A percentile compares a stretch with the other conserved stretches of the same genome.
These are phyloP conservation scores for Sporothrix protearum DNA, from an alignment of 2,329 filamentous ascomycete genomes.

Conservation along the genomic window DNA sequence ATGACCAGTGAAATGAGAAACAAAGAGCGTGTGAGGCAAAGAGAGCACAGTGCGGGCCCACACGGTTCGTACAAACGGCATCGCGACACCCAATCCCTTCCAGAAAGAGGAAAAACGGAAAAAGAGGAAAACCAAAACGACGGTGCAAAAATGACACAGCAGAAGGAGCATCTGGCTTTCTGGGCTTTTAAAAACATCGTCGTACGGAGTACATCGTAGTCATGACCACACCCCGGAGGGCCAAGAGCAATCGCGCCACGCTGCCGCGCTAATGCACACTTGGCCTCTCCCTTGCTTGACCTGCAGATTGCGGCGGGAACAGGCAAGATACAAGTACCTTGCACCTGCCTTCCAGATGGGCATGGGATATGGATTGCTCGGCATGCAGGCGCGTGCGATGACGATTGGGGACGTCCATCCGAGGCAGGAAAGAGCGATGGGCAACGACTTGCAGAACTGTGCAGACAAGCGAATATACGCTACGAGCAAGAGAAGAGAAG, in stretches of 20 bases:
- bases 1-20: neutral
- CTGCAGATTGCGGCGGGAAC: slow-evolving; percentile 15
- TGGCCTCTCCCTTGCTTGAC: slow-evolving; percentile 18
- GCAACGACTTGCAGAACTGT: neutral
- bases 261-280: slow-evolving; percentile 12
- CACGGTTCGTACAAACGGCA: neutral
- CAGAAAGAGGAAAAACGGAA: neutral
- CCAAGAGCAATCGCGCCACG: slow-evolving; percentile 14
- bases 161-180: neutral
- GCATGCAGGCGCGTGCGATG: slow-evolving; percentile 1
- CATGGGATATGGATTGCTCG: neutral
- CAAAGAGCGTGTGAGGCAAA: neutral
- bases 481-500: neutral
- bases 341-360: neutral
- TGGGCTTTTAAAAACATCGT: too few species aligned
- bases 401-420: neutral
- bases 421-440: slow-evolving; percentile 4
- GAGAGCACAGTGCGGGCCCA: slow-evolving; percentile 3
- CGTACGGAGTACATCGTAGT: too few species aligned
- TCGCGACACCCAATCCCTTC: neutral
- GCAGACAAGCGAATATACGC: too few species aligned
- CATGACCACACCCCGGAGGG: slow-evolving; percentile 11
- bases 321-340: slow-evolving; percentile 1
- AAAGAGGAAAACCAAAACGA: neutral
- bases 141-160: neutral